These are phyloP conservation scores for Daldinia grandis DNA, from an alignment of 495 filamentous ascomycete species.

Conservation along the genomic window DNA sequence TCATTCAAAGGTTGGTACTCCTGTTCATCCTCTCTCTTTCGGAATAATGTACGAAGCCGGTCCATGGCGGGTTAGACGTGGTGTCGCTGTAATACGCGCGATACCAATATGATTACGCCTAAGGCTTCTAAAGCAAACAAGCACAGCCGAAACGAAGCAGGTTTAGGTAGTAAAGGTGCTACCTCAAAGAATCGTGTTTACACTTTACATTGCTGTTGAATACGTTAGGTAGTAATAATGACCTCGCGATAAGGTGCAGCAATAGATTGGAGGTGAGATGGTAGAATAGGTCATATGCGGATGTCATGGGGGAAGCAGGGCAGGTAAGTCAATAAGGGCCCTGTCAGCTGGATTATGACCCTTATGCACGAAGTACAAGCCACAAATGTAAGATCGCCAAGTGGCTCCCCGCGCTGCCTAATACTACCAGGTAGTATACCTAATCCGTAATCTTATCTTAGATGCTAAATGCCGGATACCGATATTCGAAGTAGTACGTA, in stretches of 20 bases:
- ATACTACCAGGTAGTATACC: background rate
- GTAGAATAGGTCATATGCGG: constrained; percentile 23
- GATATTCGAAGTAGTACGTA: background rate
- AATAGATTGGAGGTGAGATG: constrained; percentile 9
- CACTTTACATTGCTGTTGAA: constrained; percentile 21
- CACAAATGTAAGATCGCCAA: constrained; percentile 34
- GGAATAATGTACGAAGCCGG: constrained; percentile 57
- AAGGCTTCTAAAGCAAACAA: constrained; percentile 3
- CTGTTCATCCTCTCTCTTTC: constrained; percentile 51
- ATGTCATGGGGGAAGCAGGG: constrained; percentile 30
- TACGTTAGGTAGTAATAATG: constrained; percentile 10
- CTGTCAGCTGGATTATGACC: constrained; percentile 14
- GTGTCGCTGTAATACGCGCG: background rate
- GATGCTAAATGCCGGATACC: background rate
- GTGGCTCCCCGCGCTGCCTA: constrained; percentile 9
- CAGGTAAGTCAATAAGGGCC: background rate
- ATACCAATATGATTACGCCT: constrained; percentile 7
- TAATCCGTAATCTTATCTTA: background rate
- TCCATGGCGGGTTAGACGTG: constrained; percentile 50
- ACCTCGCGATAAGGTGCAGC: background rate
- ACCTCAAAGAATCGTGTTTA: constrained; percentile 18
- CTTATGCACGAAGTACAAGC: no score
- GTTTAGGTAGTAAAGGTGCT: constrained; percentile 25
- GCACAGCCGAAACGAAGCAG: background rate
- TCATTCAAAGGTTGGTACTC: constrained; percentile 69